A percentile compares a stretch with the other conserved stretches of the same genome.
These are phyloP conservation scores for Akanthomyces lecanii DNA, from an alignment of 2,329 filamentous ascomycete genomes.

Conservation along the genomic window DNA sequence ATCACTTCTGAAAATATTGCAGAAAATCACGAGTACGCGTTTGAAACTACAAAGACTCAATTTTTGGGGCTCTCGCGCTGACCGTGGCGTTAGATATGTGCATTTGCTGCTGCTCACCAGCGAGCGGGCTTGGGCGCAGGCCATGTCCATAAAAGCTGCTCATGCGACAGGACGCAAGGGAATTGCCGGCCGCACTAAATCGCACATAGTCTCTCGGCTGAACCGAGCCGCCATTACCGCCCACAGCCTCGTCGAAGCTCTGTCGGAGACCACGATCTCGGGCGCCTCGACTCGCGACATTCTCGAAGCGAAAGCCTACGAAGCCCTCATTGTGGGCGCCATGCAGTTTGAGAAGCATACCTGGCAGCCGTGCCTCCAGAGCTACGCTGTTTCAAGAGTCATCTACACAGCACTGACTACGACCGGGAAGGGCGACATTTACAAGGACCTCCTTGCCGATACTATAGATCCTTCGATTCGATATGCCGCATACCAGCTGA, in stretches of 20 bases:
- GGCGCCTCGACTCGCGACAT: slow-evolving; percentile 67
- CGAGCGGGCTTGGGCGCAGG: slow-evolving; percentile 91
- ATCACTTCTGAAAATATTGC: slow-evolving; percentile 73
- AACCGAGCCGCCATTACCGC: slow-evolving; percentile 73
- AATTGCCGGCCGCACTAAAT: slow-evolving; percentile 73
- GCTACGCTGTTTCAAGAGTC: slow-evolving; percentile 72
- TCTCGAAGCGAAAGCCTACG: slow-evolving; percentile 83
- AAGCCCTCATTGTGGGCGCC: slow-evolving; percentile 69
- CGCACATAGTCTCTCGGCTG: slow-evolving; percentile 84
- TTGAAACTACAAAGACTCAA: not conserved
- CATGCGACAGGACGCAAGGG: slow-evolving; percentile 76
- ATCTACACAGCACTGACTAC: slow-evolving; percentile 75
- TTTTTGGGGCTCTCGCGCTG: not conserved
- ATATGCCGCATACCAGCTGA: slow-evolving; percentile 89
- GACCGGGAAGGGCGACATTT: slow-evolving; percentile 61
- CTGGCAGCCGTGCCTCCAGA: slow-evolving; percentile 74
- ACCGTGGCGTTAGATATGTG: slow-evolving; percentile 54
- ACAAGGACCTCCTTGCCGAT: slow-evolving; percentile 78
- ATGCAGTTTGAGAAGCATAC: slow-evolving; percentile 81
- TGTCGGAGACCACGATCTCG: slow-evolving; percentile 60
- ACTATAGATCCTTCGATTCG: slow-evolving; percentile 91
- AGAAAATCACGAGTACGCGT: slow-evolving; percentile 67
- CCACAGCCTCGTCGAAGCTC: slow-evolving; percentile 59
- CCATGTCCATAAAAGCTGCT: slow-evolving; percentile 86
- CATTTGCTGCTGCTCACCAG: slow-evolving; percentile 78